These are phyloP conservation scores for Acanthamoeba sp. DNA, from an alignment of 208 protist species.

Conservation along the genomic window DNA sequence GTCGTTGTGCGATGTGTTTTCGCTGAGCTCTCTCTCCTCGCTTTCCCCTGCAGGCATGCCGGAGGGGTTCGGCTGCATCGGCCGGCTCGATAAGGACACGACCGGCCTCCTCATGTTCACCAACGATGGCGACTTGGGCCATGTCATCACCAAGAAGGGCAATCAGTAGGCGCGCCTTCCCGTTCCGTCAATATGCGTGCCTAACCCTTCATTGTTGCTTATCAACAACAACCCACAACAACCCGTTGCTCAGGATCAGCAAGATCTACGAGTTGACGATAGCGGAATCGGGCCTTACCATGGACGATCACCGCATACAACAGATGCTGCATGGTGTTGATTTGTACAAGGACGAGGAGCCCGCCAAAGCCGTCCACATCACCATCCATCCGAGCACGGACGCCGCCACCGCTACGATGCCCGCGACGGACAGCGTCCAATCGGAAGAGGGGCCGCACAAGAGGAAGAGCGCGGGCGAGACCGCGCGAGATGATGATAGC, in stretches of 20 bases:
- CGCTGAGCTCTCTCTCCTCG: no score
- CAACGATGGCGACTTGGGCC: not conserved
- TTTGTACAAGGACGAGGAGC: not conserved
- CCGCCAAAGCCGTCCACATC: not conserved
- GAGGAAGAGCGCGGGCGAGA: not conserved
- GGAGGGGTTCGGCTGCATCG: not conserved
- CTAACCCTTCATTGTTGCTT: no score
- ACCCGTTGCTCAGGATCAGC: not conserved
- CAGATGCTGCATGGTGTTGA: conserved; percentile 24
- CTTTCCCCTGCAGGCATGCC: not conserved
- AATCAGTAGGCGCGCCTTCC: not conserved
- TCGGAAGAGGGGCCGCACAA: not conserved
- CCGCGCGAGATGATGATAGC: not conserved
- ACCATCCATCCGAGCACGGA: not conserved
- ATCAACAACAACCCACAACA: no score
- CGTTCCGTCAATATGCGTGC: not conserved
- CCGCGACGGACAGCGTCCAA: not conserved
- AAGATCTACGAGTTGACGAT: conserved; percentile 41
- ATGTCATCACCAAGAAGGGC: conserved; percentile 24
- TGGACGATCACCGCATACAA: not conserved
- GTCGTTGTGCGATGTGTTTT: no score
- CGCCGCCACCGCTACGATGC: not conserved
- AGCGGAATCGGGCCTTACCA: not conserved
- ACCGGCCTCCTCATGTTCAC: conserved; percentile 12
- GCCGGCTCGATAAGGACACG: conserved; percentile 19